Base-by-base conservation (phyloP, 2,329 filamentous ascomycete species). In the Aspergillus sp. region DNA sequence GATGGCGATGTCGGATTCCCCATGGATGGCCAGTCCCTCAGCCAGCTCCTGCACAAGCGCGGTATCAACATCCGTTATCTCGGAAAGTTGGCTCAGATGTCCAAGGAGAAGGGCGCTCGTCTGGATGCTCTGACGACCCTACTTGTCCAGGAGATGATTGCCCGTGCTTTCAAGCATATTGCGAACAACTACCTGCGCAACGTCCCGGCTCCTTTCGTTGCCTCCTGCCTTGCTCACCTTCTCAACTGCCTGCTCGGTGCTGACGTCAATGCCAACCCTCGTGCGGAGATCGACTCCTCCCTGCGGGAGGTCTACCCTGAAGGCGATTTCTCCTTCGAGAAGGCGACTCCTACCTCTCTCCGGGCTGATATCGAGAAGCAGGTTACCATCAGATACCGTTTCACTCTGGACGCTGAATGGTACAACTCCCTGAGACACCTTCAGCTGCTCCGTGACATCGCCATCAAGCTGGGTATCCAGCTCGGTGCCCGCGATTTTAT, bases 61-160 rank as follows among this genome's bases (percentile, higher is more conserved):
- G 94, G 94, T 74, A 92, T 99, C 77, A 99, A 99, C 76, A 82
- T 97, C 57, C 85, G 95, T 65, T 99, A 99, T 71, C 81, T 97
- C n/a, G 94, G 94, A 60, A 88, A 86, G 72, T 75, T 99, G 56
- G 88, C 90, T 11, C 78, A 82, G 53, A 79, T 89, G 47, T 84
- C 87, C 61, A 82, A 83, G 59, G 76, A 81, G 54, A 81, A 85
- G 61, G 87, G 87, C 51, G 80, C 83, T 49, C 86, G 90, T 56
- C 80, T 97, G 20, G 79, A 86, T 61, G 91, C 91, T 56, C 79
- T 99, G 62, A 85, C 83, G 58, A 83, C 85, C 51, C 82, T 99
- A 35, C 83, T 88, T 55, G 73, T 90, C 40, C 93, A 96, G 68
- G 94, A 99, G 73, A 97, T 97, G 88, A 82, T 97, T 59, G 82